These are phyloP conservation scores for Ruellia speciosa DNA, from an alignment of 305 asterid species.

Conservation along the genomic window DNA sequence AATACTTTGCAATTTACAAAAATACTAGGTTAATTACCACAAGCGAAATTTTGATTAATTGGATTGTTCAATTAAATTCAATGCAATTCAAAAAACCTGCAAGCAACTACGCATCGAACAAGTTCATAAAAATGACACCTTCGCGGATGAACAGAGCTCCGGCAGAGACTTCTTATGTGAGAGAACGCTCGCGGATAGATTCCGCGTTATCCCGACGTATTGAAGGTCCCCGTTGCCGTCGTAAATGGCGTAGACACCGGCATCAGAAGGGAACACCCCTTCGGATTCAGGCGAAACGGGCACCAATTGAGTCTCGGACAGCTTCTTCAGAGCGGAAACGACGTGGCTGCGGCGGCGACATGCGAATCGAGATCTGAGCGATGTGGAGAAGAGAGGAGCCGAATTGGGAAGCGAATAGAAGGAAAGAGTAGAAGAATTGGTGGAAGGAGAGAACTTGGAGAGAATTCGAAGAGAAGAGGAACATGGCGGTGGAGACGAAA, in stretches of 20 bases:
- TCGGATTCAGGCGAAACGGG: slow-evolving; percentile 41
- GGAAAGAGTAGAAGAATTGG: slow-evolving; percentile 27
- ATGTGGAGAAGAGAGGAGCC: slow-evolving; percentile 26
- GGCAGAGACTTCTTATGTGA: slow-evolving; percentile 66
- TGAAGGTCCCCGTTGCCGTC: slow-evolving; percentile 57
- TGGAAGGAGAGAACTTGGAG: slow-evolving; percentile 26
- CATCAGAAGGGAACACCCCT: slow-evolving; percentile 45
- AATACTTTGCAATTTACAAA: neutral
- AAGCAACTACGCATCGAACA: slow-evolving; percentile 1
- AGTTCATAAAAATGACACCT: slow-evolving; percentile 36
- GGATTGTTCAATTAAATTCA: neutral
- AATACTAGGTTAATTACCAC: neutral
- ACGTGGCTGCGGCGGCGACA: slow-evolving; percentile 30
- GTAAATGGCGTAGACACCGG: slow-evolving; percentile 83
- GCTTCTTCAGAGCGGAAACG: slow-evolving; percentile 61
- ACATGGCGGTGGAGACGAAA: slow-evolving; percentile 34
- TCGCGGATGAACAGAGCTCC: slow-evolving; percentile 62
- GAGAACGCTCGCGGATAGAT: slow-evolving; percentile 64
- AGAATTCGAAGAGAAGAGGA: slow-evolving; percentile 22
- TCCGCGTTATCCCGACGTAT: slow-evolving; percentile 77
- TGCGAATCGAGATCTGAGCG: slow-evolving; percentile 17
- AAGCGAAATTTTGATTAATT: neutral
- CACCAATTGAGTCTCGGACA: slow-evolving; percentile 49
- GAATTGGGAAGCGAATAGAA: slow-evolving; percentile 33
- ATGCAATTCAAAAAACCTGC: neutral